Evolutionary conservation across 306 rosid genomes (phyloP), one percentile per base, ranked within the genome.

Genomic region (Chamaecrista fasciculata): DNA sequence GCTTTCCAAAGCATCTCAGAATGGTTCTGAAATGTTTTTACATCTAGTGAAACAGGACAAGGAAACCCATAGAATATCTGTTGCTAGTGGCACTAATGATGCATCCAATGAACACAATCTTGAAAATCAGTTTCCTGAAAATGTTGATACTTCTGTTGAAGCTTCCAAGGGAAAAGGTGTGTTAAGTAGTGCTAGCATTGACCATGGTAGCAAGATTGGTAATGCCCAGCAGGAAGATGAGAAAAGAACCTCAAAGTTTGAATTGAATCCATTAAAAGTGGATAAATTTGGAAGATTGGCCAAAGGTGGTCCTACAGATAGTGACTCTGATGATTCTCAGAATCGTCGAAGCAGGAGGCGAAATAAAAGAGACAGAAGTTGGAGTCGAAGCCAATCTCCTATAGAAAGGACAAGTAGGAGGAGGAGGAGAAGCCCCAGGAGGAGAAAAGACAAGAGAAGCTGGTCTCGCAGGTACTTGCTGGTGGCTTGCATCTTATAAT

Each of bases 231-330:
- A 76, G 52, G 84, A 76, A 71, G 73, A 58, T 58, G 87, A 73
- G 39, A 83, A 70, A 53, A 82, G 77, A 60, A 70, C 79, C 60
- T 51, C 69, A 48, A 80, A 82, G 75, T 14, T 64, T 47, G 83
- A 82, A 73, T 42, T 70, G 39, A 81, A 76, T 79, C 75, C 78
- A 29, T 44, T 74, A 18, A 83, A 86, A 80, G 89, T 88, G 55
- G 99, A 94, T 76, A 83, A 91, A 80, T 94, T 86, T 39, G 99
- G 99, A 72, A 94, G 99, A 73, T 70, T 88, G 74, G 79, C 70
- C 11, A 83, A 78, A 76, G 99, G 88, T 62, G 88, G 86, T 80
- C 70, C 81, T 61, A 67, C 84, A 81, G 95, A 88, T 71, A 88
- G 95, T 56, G 90, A 81, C 55, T 85, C 89, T 66, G 96, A 87